Evolutionary conservation across 139 green algal genomes (phyloP).

Genomic region (Chlorella ohadii): DNA sequence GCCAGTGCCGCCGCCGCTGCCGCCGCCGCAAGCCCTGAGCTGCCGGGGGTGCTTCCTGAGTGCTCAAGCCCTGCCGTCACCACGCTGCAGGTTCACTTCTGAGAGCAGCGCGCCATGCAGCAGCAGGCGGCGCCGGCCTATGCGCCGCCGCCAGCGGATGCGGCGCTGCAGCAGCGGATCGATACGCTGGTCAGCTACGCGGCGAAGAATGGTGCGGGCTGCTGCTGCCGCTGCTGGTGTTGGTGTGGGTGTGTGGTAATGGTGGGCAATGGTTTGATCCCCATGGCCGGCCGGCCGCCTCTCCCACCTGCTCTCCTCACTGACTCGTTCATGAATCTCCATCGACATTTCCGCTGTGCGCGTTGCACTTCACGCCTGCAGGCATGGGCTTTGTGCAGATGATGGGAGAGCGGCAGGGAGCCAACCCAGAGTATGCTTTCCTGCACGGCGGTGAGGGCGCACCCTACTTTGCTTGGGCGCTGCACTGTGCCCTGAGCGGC

Average conservation of each 20-base stretch:
- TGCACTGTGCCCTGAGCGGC: conserved; percentile 21
- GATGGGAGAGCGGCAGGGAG: conserved; percentile 33
- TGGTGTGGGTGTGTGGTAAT: too few relatives aligned
- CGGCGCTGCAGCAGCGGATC: conserved; percentile 31
- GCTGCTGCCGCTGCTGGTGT: too few relatives aligned
- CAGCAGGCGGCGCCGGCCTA: conserved; percentile 27
- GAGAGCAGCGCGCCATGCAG: not conserved
- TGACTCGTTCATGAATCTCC: too few relatives aligned
- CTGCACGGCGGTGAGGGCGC: conserved; percentile 44
- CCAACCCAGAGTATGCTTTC: conserved; percentile 55
- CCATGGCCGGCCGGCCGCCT: too few relatives aligned
- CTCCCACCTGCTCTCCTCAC: too few relatives aligned
- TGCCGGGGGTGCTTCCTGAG: too few relatives aligned
- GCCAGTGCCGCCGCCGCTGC: too few relatives aligned
- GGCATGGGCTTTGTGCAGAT: conserved; percentile 50
- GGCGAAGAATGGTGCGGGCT: conserved; percentile 30
- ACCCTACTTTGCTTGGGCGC: conserved; percentile 37
- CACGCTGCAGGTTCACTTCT: too few relatives aligned
- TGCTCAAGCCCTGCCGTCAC: too few relatives aligned
- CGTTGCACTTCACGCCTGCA: not conserved
- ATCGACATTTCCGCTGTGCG: too few relatives aligned
- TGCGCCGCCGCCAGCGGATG: conserved; percentile 2
- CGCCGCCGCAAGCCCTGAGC: not conserved
- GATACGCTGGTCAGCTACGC: conserved; percentile 41
- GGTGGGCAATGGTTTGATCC: too few relatives aligned